A percentile compares a stretch with the other conserved stretches of the same genome.
These are phyloP conservation scores for Wallacemonas sp. DNA, from an alignment of 208 protist species.

Conservation along the genomic window DNA sequence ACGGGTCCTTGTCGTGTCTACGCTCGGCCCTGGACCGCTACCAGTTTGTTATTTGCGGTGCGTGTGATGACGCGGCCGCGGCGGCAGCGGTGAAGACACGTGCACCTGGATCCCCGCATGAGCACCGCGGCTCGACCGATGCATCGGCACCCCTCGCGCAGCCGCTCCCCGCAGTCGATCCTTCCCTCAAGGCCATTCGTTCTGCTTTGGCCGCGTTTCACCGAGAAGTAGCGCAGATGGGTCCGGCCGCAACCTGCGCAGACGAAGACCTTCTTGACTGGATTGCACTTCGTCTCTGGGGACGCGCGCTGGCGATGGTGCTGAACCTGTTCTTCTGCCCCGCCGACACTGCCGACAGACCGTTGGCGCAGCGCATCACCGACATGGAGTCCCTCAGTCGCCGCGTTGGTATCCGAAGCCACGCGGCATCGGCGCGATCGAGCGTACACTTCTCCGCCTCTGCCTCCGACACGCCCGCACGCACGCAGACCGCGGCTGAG, in stretches of 20 bases:
- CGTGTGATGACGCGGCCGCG: neutral
- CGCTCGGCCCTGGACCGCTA: slow-evolving; percentile 32
- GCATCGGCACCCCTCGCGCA: neutral
- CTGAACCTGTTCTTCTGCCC: neutral
- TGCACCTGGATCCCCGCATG: no score
- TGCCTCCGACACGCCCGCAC: neutral
- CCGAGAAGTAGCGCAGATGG: neutral
- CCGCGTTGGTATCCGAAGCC: neutral
- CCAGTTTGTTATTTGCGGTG: slow-evolving; percentile 43
- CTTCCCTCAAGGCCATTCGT: neutral
- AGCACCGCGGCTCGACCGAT: no score
- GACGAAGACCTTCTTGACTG: neutral
- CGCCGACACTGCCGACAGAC: neutral
- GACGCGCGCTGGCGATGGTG: slow-evolving; percentile 7
- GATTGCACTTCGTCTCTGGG: slow-evolving; percentile 6
- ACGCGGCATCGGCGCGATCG: neutral
- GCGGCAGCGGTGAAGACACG: no score
- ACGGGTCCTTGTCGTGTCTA: slow-evolving; percentile 42
- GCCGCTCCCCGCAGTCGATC: slow-evolving; percentile 22
- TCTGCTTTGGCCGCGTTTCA: neutral
- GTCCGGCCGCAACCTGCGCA: neutral
- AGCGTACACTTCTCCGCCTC: neutral
- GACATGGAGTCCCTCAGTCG: neutral
- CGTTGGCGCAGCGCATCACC: neutral
- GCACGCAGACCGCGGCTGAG: no score